Percentiles rank a stretch among this genome's conserved stretches.
These are phyloP conservation scores for Jackrogersella minutella DNA, from an alignment of 495 filamentous ascomycete genomes.

Conservation along the genomic window DNA sequence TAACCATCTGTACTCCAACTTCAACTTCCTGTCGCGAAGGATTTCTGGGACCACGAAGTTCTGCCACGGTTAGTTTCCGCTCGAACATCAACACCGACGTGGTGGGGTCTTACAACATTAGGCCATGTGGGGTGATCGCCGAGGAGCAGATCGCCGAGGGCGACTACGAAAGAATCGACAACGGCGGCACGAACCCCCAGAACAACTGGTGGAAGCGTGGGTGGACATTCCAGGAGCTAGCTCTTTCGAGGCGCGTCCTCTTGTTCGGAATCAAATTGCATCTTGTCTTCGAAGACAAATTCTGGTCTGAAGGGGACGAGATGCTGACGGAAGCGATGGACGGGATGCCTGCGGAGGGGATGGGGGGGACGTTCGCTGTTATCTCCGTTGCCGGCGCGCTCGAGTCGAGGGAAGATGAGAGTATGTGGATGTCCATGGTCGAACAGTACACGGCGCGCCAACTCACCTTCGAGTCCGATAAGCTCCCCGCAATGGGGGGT, in stretches of 20 bases:
- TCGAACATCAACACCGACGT: background rate
- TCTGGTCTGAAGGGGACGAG: constrained; percentile 1
- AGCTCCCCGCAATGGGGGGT: background rate
- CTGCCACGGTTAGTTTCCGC: background rate
- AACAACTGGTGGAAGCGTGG: constrained; percentile 2
- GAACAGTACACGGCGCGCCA: constrained; percentile 1
- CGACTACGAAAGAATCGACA: constrained; percentile 1
- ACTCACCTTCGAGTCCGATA: constrained; percentile 1
- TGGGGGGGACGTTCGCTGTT: constrained; percentile 2
- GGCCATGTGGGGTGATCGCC: background rate
- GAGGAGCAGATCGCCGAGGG: background rate
- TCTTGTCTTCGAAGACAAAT: background rate
- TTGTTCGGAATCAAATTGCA: background rate
- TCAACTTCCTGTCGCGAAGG: background rate
- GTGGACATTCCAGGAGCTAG: constrained; percentile 1
- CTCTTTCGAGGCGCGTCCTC: background rate
- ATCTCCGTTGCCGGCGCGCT: background rate
- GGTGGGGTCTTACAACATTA: background rate
- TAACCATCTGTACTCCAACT: background rate
- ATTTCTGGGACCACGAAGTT: background rate
- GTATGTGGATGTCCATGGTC: constrained; percentile 3
- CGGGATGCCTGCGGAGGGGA: background rate
- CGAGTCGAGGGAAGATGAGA: background rate
- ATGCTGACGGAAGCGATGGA: background rate
- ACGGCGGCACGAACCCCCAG: background rate